Base-by-base conservation (phyloP, 176 grass and related monocot genomes). In the Oryza officinalis region DNA sequence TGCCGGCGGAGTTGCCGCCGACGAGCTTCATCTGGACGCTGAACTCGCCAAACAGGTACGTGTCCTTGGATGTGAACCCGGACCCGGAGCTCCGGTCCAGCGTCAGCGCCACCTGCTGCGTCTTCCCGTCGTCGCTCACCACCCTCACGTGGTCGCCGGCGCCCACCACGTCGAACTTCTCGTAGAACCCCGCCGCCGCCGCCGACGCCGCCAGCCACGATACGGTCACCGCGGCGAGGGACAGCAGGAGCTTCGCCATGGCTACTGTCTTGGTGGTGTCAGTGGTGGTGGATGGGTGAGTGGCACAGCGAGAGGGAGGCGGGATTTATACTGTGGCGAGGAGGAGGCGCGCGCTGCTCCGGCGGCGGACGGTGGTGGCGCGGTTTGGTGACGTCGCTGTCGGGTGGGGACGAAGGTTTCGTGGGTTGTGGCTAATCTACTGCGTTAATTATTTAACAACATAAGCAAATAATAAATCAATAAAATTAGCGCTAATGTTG, bases 31-130 rank as follows among this genome's bases (percentile, higher is more conserved):
- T 86, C 79, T 82, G 27, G 60, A 90, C 80, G 83, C 60, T 67
- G 67, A 90, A 90, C 74, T 78, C 45, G 74, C 88, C 88, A 84
- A 78, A 90, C 45, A 78, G 78, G 84, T 90, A 90, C 67, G 66
- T 72, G 63, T 37, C 31, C 41, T 76, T 84, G 72, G 82, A 84
- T 15, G 33, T 75, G 82, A 84, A 84, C 38, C 61, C 43, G 13
- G 82, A 84, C 57, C 82, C 82, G 44, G 82, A 84, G 38, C 8
- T 65, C 1, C 8, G 22, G 82, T 84, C 72, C 2, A 84, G 82
- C 72, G 46, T 65, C 13, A 84, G 82, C 2, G 63, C 15, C 72
- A 84, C 74, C 63, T 84, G 72, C 71, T 74, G 81, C 41, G 3
- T n/a, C 15, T 27, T 41, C 43, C 82, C 82, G 82, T 76, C 82